phyloP scores from a whole-genome alignment of 2,329 filamentous ascomycete species.

The Paecilomyces niveus region DNA sequence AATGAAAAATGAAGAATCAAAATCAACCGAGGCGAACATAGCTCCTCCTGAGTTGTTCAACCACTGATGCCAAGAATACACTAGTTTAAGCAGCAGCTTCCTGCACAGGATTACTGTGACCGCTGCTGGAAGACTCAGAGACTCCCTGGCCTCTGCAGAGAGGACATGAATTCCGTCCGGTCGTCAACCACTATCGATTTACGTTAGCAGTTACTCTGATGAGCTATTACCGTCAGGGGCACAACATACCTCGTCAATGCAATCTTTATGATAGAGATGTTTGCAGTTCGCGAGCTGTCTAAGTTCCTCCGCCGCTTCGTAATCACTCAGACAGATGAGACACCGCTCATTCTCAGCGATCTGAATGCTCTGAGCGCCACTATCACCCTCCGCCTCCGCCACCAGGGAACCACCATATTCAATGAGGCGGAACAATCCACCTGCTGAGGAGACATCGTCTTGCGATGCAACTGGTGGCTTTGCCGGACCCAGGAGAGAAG shows the following conservation, averaged over 20 bases:
- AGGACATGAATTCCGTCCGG: conserved; percentile 58
- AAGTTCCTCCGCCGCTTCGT: conserved; percentile 55
- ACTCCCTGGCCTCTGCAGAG: conserved; percentile 55
- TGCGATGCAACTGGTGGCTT: conserved; percentile 62
- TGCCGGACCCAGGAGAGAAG: conserved; percentile 58
- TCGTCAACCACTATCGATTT: conserved; percentile 56
- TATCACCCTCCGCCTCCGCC: conserved; percentile 37
- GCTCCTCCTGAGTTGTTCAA: background rate
- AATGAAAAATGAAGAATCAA: background rate
- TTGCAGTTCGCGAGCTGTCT: conserved; percentile 56
- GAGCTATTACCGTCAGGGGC: background rate
- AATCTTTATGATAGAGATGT: conserved; percentile 61
- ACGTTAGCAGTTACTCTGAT: background rate
- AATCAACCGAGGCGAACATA: background rate
- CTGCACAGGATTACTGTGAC: background rate
- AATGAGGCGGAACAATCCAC: conserved; percentile 52
- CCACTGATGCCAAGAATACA: background rate
- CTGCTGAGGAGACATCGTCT: conserved; percentile 56
- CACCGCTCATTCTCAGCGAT: conserved; percentile 50
- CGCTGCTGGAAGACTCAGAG: conserved; percentile 31
- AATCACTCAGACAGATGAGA: conserved; percentile 60
- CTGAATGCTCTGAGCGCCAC: conserved; percentile 25
- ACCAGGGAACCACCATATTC: conserved; percentile 36
- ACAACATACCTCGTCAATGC: conserved; percentile 58
- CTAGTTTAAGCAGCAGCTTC: background rate